Evolutionary conservation across 2,329 filamentous ascomycete genomes (phyloP).

Genomic region (Pseudohalonectria lignicola): DNA sequence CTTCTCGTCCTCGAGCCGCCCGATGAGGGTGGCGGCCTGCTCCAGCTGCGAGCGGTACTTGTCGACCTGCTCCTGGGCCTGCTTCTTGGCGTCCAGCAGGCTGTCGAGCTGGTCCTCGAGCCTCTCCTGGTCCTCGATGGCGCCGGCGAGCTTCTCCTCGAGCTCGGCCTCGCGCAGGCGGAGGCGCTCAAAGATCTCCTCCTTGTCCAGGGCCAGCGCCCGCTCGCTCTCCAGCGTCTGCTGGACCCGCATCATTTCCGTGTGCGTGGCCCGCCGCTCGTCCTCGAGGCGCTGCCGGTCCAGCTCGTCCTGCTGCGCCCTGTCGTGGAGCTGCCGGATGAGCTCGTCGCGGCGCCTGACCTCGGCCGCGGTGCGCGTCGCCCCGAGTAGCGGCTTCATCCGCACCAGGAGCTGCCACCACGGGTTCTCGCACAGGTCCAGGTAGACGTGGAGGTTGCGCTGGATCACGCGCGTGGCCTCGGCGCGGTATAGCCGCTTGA

Average conservation of each 20-base stretch:
- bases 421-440: conserved; percentile 79
- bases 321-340: conserved; percentile 77
- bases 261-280: conserved; percentile 75
- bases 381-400: conserved; percentile 91
- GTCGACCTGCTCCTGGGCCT: conserved; percentile 75
- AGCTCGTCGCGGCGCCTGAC: conserved; percentile 92
- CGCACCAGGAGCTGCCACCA: conserved; percentile 96
- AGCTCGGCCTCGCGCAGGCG: conserved; percentile 86
- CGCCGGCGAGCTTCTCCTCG: conserved; percentile 83
- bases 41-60: conserved; percentile 73
- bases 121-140: conserved; percentile 86
- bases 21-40: conserved; percentile 81
- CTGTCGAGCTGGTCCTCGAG: conserved; percentile 90
- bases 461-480: conserved; percentile 95
- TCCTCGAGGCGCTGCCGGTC: conserved; percentile 79
- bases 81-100: conserved; percentile 79
- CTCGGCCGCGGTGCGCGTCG: conserved; percentile 82
- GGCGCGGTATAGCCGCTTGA: conserved; percentile 87
- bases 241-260: conserved; percentile 81
- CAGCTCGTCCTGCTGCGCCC: conserved; percentile 65
- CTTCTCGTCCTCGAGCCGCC: conserved; percentile 79
- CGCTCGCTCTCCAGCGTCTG: conserved; percentile 93
- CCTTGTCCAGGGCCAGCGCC: conserved; percentile 91
- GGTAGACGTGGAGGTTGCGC: conserved; percentile 84
- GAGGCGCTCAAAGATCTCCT: conserved; percentile 96